A percentile compares a stretch with the other conserved stretches of the same genome.
phyloP scores from a whole-genome alignment of 78 protist genomes.

The Protostelium mycophagum region DNA sequence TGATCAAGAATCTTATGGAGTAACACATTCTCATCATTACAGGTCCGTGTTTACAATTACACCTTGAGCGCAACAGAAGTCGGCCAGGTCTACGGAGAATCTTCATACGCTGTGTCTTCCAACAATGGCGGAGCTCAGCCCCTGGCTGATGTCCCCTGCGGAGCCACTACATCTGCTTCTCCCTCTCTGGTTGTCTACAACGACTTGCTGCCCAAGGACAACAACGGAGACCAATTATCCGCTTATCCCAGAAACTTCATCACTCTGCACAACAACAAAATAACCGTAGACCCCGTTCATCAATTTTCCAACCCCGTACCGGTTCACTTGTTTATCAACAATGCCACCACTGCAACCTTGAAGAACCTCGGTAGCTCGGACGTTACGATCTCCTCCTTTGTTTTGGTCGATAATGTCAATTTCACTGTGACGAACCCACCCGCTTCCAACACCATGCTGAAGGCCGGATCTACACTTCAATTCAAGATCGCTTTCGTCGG shows the following conservation, averaged over 20 bases:
- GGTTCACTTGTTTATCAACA: neutral
- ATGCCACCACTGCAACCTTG: neutral
- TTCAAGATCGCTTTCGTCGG: neutral
- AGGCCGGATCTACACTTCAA: neutral
- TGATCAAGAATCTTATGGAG: too few species aligned
- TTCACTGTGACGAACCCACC: neutral
- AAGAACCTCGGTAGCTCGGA: neutral
- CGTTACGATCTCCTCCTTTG: neutral
- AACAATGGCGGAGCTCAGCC: neutral
- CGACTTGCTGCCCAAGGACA: neutral
- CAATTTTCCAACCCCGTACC: neutral
- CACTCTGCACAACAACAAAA: neutral
- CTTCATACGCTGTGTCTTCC: neutral
- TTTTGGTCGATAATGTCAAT: neutral
- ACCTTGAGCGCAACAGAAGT: neutral
- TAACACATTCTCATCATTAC: too few species aligned
- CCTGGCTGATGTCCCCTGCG: neutral
- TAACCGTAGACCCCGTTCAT: neutral
- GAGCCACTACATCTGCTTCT: neutral
- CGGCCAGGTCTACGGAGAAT: neutral
- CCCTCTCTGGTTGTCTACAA: neutral
- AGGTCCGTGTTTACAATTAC: neutral
- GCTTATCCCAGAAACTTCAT: neutral
- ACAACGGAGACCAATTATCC: neutral
- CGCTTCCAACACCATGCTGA: neutral